Conservation (phyloP, 176 grass and related monocot species). For the sorghum (Sorghum bicolor) region Sorghum_bicolor_NCBIv3 NC_012871.2:16448501-16449000, state of each 20-base stretch:
- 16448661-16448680: not conserved
- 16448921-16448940: not conserved
- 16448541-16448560: no score
- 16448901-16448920: not conserved
- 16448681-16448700: not conserved
- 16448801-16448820: not conserved
- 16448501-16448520: no score
- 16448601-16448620: not conserved
- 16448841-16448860: not conserved
- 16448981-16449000: not conserved
- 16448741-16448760: not conserved
- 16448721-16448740: slow-evolving; percentile 3
- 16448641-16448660: no score
- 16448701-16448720: not conserved
- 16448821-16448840: not conserved
- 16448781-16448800: not conserved
- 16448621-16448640: not conserved
- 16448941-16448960: not conserved
- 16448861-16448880: not conserved
- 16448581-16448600: no score
- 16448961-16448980: not conserved
- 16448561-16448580: no score
- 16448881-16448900: not conserved
- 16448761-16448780: no score
- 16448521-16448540: no score